Evolutionary conservation across 1,284 basidiomycete genomes (phyloP).

Genomic region (Rhodofomes roseus): DNA sequence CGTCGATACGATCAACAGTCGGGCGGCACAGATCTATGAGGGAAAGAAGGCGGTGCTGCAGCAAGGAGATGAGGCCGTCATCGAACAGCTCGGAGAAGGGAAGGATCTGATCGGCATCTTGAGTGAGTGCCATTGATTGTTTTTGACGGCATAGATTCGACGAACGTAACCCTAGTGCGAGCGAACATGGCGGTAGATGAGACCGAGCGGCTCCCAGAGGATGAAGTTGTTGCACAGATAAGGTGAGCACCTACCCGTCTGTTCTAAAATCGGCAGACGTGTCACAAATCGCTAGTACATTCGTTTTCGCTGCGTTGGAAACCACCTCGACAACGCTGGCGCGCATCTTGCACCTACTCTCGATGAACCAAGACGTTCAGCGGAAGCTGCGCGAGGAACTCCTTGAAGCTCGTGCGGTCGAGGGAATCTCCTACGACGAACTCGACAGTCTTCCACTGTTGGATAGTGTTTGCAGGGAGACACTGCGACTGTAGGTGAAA

Average conservation of each 20-base stretch:
- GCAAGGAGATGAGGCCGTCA: conserved; percentile 14
- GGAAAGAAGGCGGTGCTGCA: conserved; percentile 16
- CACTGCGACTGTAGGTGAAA: not conserved
- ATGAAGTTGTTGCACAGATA: conserved; percentile 17
- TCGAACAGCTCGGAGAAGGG: conserved; percentile 15
- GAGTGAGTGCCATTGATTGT: conserved; percentile 8
- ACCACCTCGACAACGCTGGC: not conserved
- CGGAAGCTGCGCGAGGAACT: not conserved
- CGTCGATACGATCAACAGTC: conserved; percentile 10
- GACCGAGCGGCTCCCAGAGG: conserved; percentile 13
- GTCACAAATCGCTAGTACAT: too few species aligned
- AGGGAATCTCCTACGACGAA: not conserved
- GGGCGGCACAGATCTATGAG: conserved; percentile 13
- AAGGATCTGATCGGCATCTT: conserved; percentile 23
- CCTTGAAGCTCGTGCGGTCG: not conserved
- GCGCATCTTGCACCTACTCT: not conserved
- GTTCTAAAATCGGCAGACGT: too few species aligned
- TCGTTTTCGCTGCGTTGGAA: not conserved
- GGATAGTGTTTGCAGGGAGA: not conserved
- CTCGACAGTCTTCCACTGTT: not conserved
- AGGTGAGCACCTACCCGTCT: not conserved
- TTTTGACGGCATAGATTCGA: not conserved
- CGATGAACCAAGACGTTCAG: not conserved
- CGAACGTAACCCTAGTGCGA: conserved; percentile 1
- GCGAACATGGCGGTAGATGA: conserved; percentile 12